A percentile compares a stretch with the other conserved stretches of the same genome.
Evolutionary conservation across 805 yeast genomes (phyloP).

Genomic region (Yamadazyma takamatsuzukensis): DNA sequence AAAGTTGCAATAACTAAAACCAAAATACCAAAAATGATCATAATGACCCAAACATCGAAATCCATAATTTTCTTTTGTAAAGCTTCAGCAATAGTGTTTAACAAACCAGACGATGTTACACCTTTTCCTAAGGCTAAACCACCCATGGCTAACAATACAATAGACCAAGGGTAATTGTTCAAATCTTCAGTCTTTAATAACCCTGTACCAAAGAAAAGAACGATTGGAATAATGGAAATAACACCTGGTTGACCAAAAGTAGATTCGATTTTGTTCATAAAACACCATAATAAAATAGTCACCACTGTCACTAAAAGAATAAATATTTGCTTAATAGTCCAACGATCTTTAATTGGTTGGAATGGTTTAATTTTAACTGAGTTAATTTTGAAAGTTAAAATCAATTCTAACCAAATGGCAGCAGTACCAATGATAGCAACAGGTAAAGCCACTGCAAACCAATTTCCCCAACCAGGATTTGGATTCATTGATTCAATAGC

Average conservation of each 20-base stretch:
- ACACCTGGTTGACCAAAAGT: constrained; percentile 49
- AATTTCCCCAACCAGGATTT: constrained; percentile 81
- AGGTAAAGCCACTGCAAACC: constrained; percentile 89
- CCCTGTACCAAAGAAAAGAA: constrained; percentile 49
- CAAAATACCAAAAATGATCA: constrained; percentile 43
- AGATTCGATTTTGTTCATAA: constrained; percentile 37
- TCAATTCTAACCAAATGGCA: constrained; percentile 68
- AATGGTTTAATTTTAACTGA: constrained; percentile 47
- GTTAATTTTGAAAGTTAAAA: constrained; percentile 55
- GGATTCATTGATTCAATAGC: constrained; percentile 88
- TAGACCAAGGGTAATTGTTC: constrained; percentile 53
- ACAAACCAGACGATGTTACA: constrained; percentile 46
- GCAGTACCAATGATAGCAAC: constrained; percentile 62
- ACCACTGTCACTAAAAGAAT: constrained; percentile 37
- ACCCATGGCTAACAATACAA: constrained; percentile 53
- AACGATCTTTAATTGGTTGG: constrained; percentile 44
- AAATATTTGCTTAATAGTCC: constrained; percentile 43
- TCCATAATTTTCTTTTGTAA: constrained; percentile 39
- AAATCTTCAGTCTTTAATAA: constrained; percentile 45
- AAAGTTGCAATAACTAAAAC: constrained; percentile 41
- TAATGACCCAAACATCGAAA: constrained; percentile 41
- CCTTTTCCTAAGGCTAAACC: constrained; percentile 53
- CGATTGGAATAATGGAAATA: constrained; percentile 45
- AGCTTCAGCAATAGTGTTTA: constrained; percentile 43
- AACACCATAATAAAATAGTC: constrained; percentile 50